Percentiles rank a stretch among this genome's conserved stretches.
phyloP scores from a whole-genome alignment of 2,329 filamentous ascomycete genomes.

The Arthrocladium fulminans region DNA sequence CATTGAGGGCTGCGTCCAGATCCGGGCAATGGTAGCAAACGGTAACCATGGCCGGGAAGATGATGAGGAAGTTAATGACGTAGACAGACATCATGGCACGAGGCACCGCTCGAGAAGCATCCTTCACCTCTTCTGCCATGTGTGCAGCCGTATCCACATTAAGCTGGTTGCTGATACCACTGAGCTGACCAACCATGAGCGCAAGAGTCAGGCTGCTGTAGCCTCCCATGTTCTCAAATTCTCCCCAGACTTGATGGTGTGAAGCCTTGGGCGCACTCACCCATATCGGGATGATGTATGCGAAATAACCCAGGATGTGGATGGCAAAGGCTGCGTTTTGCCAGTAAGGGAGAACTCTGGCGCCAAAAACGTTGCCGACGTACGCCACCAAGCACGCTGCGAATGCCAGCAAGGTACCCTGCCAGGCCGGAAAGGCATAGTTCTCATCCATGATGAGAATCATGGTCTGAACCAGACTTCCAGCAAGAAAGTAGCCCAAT shows the following conservation, averaged over 20 bases:
- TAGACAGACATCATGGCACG: conserved; percentile 38
- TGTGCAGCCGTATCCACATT: conserved; percentile 24
- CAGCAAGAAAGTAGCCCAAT: conserved; percentile 28
- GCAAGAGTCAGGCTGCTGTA: conserved; percentile 30
- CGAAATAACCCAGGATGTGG: conserved; percentile 32
- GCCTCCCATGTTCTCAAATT: conserved; percentile 31
- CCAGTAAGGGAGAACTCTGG: conserved; percentile 19
- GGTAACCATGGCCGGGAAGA: conserved; percentile 12
- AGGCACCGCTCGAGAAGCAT: conserved; percentile 39
- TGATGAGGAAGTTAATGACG: conserved; percentile 34
- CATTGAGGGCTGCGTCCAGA: conserved; percentile 29
- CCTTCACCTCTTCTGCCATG: conserved; percentile 42
- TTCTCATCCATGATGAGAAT: conserved; percentile 25
- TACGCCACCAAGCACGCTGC: conserved; percentile 20
- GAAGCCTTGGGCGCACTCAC: conserved; percentile 27
- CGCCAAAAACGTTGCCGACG: conserved; percentile 22
- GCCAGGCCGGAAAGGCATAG: conserved; percentile 24
- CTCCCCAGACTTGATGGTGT: conserved; percentile 28
- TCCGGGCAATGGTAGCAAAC: conserved; percentile 17
- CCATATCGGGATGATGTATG: conserved; percentile 27
- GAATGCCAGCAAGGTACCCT: conserved; percentile 25
- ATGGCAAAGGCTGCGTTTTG: conserved; percentile 28
- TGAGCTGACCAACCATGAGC: conserved; percentile 8
- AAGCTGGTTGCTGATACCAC: background rate
- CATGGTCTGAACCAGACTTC: conserved; percentile 30